Conservation (phyloP, 2,329 filamentous ascomycete genomes). For the Diaporthe ampelina region DNA sequence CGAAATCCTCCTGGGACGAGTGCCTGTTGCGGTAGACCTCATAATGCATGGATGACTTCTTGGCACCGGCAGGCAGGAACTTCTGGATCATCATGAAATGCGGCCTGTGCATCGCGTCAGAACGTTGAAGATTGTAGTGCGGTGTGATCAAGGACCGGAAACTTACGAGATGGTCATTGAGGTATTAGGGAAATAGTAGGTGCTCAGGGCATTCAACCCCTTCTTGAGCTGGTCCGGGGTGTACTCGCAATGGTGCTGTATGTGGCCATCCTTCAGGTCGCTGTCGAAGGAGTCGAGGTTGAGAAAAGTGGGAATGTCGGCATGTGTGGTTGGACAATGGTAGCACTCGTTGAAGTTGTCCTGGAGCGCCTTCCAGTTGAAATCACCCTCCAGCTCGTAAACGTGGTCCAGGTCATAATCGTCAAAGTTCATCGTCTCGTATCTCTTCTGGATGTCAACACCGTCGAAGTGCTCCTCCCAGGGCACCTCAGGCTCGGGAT, state of each 20-base stretch:
- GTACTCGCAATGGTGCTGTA: slow-evolving; percentile 47
- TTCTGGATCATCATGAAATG: slow-evolving; percentile 31
- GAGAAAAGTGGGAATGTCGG: slow-evolving; percentile 51
- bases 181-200: slow-evolving; percentile 57
- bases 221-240: slow-evolving; percentile 50
- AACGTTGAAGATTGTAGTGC: background rate
- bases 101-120: background rate
- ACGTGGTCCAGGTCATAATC: slow-evolving; percentile 48
- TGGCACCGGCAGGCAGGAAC: background rate
- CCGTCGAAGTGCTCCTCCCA: slow-evolving; percentile 59
- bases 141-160: background rate
- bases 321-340: slow-evolving; percentile 64
- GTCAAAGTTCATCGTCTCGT: slow-evolving; percentile 45
- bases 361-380: slow-evolving; percentile 57
- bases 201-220: slow-evolving; percentile 46
- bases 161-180: slow-evolving; percentile 56
- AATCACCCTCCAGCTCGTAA: slow-evolving; percentile 51
- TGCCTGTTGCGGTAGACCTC: slow-evolving; percentile 22
- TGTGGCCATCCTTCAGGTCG: slow-evolving; percentile 19
- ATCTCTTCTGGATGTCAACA: slow-evolving; percentile 45
- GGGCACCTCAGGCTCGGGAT: slow-evolving; percentile 51
- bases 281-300: slow-evolving; percentile 29
- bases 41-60: slow-evolving; percentile 19
- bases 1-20: slow-evolving; percentile 16
- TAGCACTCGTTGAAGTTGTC: slow-evolving; percentile 65